Conservation (phyloP, 2,329 filamentous ascomycete genomes). For the Stagonosporopsis vannaccii region DNA sequence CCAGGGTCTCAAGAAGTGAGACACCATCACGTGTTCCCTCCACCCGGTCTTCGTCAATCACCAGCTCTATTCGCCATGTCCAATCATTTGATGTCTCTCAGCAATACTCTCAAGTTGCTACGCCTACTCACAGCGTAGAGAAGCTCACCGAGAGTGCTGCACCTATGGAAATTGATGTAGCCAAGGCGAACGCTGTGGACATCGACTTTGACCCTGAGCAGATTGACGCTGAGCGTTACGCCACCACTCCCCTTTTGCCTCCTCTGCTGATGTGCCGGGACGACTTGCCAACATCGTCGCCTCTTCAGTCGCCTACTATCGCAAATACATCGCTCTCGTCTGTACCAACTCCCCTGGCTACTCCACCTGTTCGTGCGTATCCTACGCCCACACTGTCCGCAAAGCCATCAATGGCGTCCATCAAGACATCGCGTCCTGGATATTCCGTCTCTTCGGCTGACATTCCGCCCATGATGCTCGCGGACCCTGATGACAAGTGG, state of each 20-base stretch:
- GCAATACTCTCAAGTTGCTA: slow-evolving; percentile 33
- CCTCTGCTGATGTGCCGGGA: slow-evolving; percentile 72
- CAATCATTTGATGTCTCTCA: slow-evolving; percentile 49
- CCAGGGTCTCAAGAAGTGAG: slow-evolving; percentile 50
- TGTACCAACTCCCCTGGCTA: slow-evolving; percentile 57
- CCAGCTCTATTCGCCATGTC: slow-evolving; percentile 62
- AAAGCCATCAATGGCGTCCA: slow-evolving; percentile 79
- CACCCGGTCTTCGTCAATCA: slow-evolving; percentile 80
- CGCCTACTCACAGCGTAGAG: slow-evolving; percentile 41
- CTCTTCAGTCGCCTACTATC: slow-evolving; percentile 84
- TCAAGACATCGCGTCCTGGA: slow-evolving; percentile 59
- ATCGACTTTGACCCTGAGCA: slow-evolving; percentile 58
- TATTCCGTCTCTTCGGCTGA: slow-evolving; percentile 59
- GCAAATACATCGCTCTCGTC: slow-evolving; percentile 62
- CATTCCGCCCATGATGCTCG: slow-evolving; percentile 69
- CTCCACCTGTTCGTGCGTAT: slow-evolving; percentile 55
- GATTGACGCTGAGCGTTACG: slow-evolving; percentile 65
- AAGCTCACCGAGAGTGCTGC: slow-evolving; percentile 42
- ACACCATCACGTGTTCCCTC: slow-evolving; percentile 66
- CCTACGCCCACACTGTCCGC: slow-evolving; percentile 78
- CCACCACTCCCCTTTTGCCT: slow-evolving; percentile 84
- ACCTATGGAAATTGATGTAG: slow-evolving; percentile 46
- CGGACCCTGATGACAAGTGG: slow-evolving; percentile 82
- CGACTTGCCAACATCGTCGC: slow-evolving; percentile 72
- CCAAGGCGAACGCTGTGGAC: slow-evolving; percentile 55